phyloP scores from a whole-genome alignment of 163 green algal genomes.

The Chlamydomonas reinhardtii region DNA sequence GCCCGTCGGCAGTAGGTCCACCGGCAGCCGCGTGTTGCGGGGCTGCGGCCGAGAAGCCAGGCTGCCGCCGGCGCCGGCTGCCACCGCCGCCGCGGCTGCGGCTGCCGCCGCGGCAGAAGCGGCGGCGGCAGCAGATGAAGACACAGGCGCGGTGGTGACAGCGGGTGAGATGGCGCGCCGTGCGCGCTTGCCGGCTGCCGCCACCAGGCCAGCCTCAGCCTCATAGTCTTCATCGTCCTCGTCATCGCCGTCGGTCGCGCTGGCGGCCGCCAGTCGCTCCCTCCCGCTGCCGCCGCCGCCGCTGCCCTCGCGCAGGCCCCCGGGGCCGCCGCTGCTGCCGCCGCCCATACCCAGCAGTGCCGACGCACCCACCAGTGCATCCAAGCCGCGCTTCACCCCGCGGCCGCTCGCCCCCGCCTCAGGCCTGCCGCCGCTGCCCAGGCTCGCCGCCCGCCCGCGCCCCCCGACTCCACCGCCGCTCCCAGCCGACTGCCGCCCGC shows the following conservation, averaged over 20 bases:
- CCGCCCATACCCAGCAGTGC: slow-evolving; percentile 25
- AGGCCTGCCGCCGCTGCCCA: no score
- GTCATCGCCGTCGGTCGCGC: slow-evolving; percentile 6
- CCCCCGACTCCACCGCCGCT: no score
- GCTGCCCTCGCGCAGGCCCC: neutral
- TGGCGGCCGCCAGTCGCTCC: neutral
- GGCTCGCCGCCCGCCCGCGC: neutral
- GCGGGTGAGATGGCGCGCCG: slow-evolving; percentile 28
- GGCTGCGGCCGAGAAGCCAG: slow-evolving; percentile 21
- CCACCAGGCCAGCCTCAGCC: slow-evolving; percentile 6
- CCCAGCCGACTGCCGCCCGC: no score
- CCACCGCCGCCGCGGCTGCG: neutral
- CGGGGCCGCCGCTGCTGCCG: neutral
- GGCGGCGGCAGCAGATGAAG: no score
- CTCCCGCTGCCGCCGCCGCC: neutral
- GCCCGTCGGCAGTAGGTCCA: slow-evolving; percentile 9
- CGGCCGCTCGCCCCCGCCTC: neutral
- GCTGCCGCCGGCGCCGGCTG: neutral
- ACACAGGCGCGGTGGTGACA: no score
- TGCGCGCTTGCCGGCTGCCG: neutral
- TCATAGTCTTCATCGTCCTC: slow-evolving; percentile 43
- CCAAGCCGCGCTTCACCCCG: slow-evolving; percentile 13
- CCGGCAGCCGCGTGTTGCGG: slow-evolving; percentile 25
- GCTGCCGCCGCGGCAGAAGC: neutral
- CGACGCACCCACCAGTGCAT: slow-evolving; percentile 6